phyloP scores from a whole-genome alignment of 2,329 filamentous ascomycete species.

The Aaosphaeria pasadenensis region DNA sequence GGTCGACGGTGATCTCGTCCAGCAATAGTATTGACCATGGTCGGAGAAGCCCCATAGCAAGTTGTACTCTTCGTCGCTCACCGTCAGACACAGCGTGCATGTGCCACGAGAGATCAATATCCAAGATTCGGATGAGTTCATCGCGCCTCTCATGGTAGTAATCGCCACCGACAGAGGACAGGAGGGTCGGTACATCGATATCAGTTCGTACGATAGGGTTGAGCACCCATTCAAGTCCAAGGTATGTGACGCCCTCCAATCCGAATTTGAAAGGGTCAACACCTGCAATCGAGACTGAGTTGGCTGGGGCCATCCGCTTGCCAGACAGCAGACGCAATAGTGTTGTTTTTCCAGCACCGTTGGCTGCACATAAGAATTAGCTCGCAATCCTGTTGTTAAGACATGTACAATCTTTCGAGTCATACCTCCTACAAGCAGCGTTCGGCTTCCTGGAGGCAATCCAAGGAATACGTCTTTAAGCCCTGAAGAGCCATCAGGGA shows the following conservation, averaged over 20 bases:
- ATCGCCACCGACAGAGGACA: slow-evolving; percentile 82
- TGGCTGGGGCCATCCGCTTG: slow-evolving; percentile 81
- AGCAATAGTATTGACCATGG: slow-evolving; percentile 90
- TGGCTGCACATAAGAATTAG: slow-evolving; percentile 55
- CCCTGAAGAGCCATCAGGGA: slow-evolving; percentile 80
- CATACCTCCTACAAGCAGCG: slow-evolving; percentile 79
- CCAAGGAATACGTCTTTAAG: slow-evolving; percentile 70
- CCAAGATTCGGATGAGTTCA: slow-evolving; percentile 81
- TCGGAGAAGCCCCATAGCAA: slow-evolving; percentile 90
- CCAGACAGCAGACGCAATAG: slow-evolving; percentile 90
- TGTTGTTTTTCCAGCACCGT: slow-evolving; percentile 96
- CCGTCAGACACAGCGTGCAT: slow-evolving; percentile 96
- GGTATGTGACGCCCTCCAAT: slow-evolving; percentile 92
- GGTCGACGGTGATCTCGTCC: slow-evolving; percentile 95
- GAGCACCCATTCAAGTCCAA: slow-evolving; percentile 96
- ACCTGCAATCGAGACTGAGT: slow-evolving; percentile 73
- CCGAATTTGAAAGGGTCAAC: slow-evolving; percentile 89
- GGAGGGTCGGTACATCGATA: slow-evolving; percentile 84
- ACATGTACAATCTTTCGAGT: slow-evolving; percentile 14
- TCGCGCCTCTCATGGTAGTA: slow-evolving; percentile 78
- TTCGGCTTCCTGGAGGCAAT: slow-evolving; percentile 79
- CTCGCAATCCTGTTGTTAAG: neutral
- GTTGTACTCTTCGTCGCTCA: slow-evolving; percentile 84
- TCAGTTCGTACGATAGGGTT: slow-evolving; percentile 95
- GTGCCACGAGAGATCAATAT: slow-evolving; percentile 88